Evolutionary conservation across 495 filamentous ascomycete genomes (phyloP), one percentile per base, ranked within the genome.

Genomic region (Penicillium ucsense): DNA sequence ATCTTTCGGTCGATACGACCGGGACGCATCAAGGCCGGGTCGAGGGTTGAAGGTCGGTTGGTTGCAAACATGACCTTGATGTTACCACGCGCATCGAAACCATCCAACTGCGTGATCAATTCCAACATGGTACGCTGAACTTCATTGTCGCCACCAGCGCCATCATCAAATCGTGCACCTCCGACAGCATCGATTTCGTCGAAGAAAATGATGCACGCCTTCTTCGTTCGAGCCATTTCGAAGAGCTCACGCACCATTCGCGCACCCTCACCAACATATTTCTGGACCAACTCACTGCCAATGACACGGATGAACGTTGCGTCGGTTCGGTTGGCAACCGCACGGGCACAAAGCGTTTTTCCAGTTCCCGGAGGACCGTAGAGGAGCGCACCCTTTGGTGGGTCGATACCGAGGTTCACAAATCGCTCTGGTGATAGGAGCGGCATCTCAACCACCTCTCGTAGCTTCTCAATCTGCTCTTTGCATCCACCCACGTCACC

Each of bases 11-110:
- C 92, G 60, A 98, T 98, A 70, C 92, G 89, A 33, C 92, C 92
- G 7, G 92, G 92, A 65, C 92, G 79, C 88, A 98, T 95, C 49
- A 98, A 77, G 8, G 92, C 92, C 10, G 92, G 92, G 59, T 98
- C 92, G 38, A 98, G 76, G 9, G 91, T 98, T 5, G 89, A 95
- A 1, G 92, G 92, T 50, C 92, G 77, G 74, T 98, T 98, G 58
- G 92, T 98, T 49, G 92, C 92, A 61, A 98, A 98, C 92, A 98
- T 98, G 71, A 98, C 92, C 69, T 98, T 98, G 75, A 98, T 98
- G 70, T 98, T 98, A 61, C 92, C 92, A 60, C 92, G 78, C 37
- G 89, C 83, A 65, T 98, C 94, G 74, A 98, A 98, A 47, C 92
- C 92, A 66, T 98, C 92, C 48, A 98, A 76, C 62, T 98, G 92